phyloP scores from a whole-genome alignment of 2,329 filamentous ascomycete species.

The Beauveria sp. region DNA sequence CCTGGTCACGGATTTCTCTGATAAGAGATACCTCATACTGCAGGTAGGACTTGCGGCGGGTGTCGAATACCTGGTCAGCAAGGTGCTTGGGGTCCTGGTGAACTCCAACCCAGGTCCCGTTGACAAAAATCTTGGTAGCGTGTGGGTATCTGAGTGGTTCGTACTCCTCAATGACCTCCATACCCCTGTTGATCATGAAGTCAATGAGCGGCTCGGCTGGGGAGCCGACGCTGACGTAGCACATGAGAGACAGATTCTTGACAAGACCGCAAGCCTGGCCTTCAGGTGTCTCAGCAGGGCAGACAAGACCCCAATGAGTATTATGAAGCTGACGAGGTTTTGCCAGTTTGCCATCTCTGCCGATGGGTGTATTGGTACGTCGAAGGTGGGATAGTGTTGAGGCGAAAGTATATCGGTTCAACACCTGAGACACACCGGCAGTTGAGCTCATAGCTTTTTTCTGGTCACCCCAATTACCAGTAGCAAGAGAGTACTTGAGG shows the following conservation, averaged over 20 bases:
- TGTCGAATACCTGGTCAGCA: constrained; percentile 67
- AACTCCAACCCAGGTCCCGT: constrained; percentile 96
- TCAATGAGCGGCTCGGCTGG: constrained; percentile 84
- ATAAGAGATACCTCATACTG: constrained; percentile 91
- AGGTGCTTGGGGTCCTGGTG: constrained; percentile 83
- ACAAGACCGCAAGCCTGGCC: constrained; percentile 97
- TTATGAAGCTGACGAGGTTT: constrained; percentile 98
- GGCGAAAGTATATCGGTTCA: constrained; percentile 95
- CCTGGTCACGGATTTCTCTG: constrained; percentile 90
- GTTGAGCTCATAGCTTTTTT: constrained; percentile 96
- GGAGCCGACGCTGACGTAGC: constrained; percentile 92
- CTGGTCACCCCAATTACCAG: constrained; percentile 98
- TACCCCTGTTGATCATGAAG: constrained; percentile 91
- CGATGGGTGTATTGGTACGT: constrained; percentile 94
- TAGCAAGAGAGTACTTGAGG: constrained; percentile 92
- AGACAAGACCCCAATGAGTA: constrained; percentile 96
- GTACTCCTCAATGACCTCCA: constrained; percentile 96
- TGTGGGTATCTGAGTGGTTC: constrained; percentile 78
- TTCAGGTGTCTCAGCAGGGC: constrained; percentile 94
- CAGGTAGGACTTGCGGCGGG: constrained; percentile 75
- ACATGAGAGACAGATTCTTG: constrained; percentile 97
- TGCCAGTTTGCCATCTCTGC: constrained; percentile 94
- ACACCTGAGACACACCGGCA: constrained; percentile 93
- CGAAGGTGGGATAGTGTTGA: constrained; percentile 95
- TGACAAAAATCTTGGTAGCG: constrained; percentile 96